Percentiles rank a stretch among this genome's conserved stretches.
Conservation (phyloP, 108 stramenopile species). For the Cyclostephanos tholiformis region DNA sequence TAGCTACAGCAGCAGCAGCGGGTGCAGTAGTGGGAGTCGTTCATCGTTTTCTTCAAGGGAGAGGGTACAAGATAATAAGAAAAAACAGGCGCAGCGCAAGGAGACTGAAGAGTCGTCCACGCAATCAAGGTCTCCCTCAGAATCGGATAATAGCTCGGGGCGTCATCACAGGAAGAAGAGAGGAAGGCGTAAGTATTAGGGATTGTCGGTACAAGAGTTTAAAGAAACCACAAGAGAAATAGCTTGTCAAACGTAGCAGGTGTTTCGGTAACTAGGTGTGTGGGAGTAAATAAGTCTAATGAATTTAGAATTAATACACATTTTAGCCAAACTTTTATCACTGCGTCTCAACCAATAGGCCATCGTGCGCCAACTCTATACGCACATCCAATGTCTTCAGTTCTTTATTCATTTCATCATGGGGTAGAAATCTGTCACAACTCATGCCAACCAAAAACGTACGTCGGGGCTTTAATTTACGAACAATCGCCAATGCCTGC, state of each 20-base stretch:
- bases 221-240: constrained; percentile 3
- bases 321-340: neutral
- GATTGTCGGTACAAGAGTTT: constrained; percentile 23
- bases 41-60: constrained; percentile 4
- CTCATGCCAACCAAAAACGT: constrained; percentile 85
- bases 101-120: neutral
- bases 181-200: neutral
- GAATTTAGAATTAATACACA: too few species aligned
- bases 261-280: too few species aligned
- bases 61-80: neutral
- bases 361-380: constrained; percentile 73
- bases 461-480: constrained; percentile 54
- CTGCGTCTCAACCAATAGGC: constrained; percentile 34
- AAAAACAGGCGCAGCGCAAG: constrained; percentile 10
- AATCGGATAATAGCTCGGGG: constrained; percentile 13
- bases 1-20: constrained; percentile 15
- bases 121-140: constrained; percentile 2
- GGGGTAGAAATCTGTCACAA: constrained; percentile 78
- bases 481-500: constrained; percentile 62
- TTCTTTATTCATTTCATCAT: constrained; percentile 77
- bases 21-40: constrained; percentile 14
- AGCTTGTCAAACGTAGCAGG: too few species aligned
- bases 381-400: constrained; percentile 44
- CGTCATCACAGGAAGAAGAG: constrained; percentile 6
- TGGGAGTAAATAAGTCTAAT: too few species aligned